Evolutionary conservation across 164 flowering plant species (phyloP), one percentile per base, ranked within the genome.

Genomic region (Magnolia officinalis): DNA sequence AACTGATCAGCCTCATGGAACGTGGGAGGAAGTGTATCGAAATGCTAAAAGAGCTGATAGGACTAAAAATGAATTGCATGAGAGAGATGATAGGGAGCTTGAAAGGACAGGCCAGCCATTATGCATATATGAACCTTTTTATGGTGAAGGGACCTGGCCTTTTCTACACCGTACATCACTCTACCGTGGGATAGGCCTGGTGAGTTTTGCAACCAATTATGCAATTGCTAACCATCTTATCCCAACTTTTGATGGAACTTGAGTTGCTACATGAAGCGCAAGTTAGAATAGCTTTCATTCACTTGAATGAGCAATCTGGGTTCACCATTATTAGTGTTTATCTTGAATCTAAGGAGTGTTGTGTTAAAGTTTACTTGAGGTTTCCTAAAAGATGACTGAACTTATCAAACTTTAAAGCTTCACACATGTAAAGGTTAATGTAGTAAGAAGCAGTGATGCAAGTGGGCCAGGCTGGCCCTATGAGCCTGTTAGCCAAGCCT

Each of bases 21-120:
- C 93, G 73, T 96, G 99, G 98, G 99, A 94, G 72, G 98, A 96
- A 18, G 95, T 96, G n/a, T 96, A 94, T 84, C 86, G 92, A 77
- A 92, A 64, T 84, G 93, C 95, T 52, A 92, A 89, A 83, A 93
- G 85, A 82, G 95, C 86, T 50, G 98, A 88, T 66, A 86, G 96
- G 55, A 51, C 83, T 7, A 93, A 80, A 84, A 90, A 89, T 85
- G 97, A 91, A 76, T 84, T 94, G 82, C 98, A 88, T 84, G 99
- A 96, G 84, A 93, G 99, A 82, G 99, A 94, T 80, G 99, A 96
- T 76, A 86, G 98, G 58, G 99, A 96, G 86, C 92, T 96, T 75
- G 94, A 90, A 83, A 88, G 99, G 78, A 96, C 97, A 18, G 98
- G 98, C 55, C 99, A 96, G 80, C 94, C 96, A 59, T 81, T 96